Evolutionary conservation across 768 basidiomycete genomes (phyloP).

Genomic region (Mycena kentingensis): DNA sequence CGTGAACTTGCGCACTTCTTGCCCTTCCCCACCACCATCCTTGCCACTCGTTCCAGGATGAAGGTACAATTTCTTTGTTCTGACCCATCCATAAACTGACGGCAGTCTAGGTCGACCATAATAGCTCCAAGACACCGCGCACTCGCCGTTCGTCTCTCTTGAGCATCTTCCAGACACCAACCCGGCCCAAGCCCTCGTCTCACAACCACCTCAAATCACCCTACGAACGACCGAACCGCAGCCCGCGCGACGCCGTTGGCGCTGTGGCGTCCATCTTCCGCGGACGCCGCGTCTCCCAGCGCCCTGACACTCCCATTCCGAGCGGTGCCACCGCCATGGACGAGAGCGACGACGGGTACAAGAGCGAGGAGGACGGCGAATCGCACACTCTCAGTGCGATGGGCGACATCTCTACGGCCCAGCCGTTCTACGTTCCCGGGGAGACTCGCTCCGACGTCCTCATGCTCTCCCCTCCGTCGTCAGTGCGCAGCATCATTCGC

Average conservation of each 20-base stretch:
- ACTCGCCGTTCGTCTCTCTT: conserved; percentile 17
- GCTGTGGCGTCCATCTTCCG: no score
- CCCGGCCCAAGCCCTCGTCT: not conserved
- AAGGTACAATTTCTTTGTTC: no score
- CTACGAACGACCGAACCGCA: not conserved
- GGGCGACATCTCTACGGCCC: conserved; percentile 47
- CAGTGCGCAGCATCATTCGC: not conserved
- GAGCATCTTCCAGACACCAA: conserved; percentile 12
- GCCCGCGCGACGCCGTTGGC: no score
- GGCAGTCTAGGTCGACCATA: no score
- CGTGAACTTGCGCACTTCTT: no score
- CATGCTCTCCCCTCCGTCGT: conserved; percentile 10
- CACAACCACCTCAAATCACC: not conserved
- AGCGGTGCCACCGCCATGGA: conserved; percentile 3
- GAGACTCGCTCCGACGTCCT: conserved; percentile 1
- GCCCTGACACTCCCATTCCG: not conserved
- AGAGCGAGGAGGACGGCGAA: conserved; percentile 33
- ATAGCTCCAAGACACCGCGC: conserved; percentile 14
- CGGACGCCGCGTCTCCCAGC: not conserved
- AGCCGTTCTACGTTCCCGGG: conserved; percentile 38
- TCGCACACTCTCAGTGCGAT: conserved; percentile 44
- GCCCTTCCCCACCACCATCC: no score
- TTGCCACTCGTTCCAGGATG: no score
- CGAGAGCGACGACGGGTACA: not conserved
- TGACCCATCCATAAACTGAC: no score